Base-by-base conservation (phyloP, 2,329 filamentous ascomycete species). In the Arthrobotrys megalospora region DNA sequence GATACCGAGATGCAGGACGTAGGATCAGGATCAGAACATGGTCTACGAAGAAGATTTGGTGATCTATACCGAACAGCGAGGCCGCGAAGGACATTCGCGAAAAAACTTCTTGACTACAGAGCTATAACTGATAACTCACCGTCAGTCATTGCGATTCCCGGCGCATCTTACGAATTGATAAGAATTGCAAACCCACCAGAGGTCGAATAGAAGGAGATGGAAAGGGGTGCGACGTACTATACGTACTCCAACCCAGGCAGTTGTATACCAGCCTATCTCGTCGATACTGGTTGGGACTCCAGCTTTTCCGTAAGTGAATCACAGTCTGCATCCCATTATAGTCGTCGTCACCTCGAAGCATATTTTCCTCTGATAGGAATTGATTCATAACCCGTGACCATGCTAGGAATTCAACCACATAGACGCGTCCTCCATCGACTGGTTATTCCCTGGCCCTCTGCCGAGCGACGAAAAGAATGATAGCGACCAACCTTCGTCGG, bases 361-460 rank as follows among this genome's bases (percentile, higher is more conserved):
- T 28, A 28, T 28, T 28, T 28, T 28, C 24, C 2, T 28, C 24
- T 28, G 5, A 28, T 28, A 28, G 24, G n/a, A n/a, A n/a, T n/a
- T n/a, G n/a, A n/a, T n/a, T n/a, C n/a, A n/a, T n/a, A n/a, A n/a
- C n/a, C n/a, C n/a, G n/a, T n/a, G n/a, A n/a, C n/a, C 24, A 28
- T 28, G 24, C 6, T 55, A 60, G 53, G 34, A 38, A 10, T 24
- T 60, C 34, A 2, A 34, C 12, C 34, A 60, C 10, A 21, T 60
- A 21, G 21, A 41, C 8, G 11, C 10, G 3, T 21, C 34, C 1
- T 21, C 60, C 12, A 16, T 45, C n/a, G 28, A 66, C 16, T 66
- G 63, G 63, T 7, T 66, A 21, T 66, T 41, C 41, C 1, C n/a
- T 11, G 63, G 63, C 1, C 45, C 45, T 8, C 10, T 66, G n/a